These are phyloP conservation scores for Physcia stellaris DNA, from an alignment of 495 filamentous ascomycete genomes.

Conservation along the genomic window DNA sequence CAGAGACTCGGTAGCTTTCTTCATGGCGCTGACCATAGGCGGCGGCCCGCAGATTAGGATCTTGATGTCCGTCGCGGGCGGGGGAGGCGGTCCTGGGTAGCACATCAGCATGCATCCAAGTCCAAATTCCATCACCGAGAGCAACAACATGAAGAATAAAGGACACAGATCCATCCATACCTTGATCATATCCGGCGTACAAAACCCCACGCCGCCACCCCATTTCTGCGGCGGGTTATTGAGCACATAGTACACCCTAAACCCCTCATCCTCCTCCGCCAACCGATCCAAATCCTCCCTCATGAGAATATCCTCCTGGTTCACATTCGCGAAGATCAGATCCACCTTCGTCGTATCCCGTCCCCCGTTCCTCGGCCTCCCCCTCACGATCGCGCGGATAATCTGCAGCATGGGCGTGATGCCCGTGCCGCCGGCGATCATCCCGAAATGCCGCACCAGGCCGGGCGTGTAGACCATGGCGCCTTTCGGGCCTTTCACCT, in stretches of 20 bases:
- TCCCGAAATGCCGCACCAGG: conserved; percentile 87
- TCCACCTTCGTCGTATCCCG: conserved; percentile 82
- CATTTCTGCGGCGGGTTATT: conserved; percentile 90
- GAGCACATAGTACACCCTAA: conserved; percentile 84
- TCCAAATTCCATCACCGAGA: no score
- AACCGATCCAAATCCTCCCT: conserved; percentile 79
- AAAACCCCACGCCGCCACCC: conserved; percentile 83
- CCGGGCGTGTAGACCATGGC: conserved; percentile 94
- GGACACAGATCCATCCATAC: no score
- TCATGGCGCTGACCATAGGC: conserved; percentile 92
- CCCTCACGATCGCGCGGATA: conserved; percentile 76
- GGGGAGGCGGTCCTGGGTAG: no score
- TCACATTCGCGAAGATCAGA: conserved; percentile 93
- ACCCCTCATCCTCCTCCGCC: conserved; percentile 57
- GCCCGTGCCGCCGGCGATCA: conserved; percentile 95
- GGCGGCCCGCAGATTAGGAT: conserved; percentile 92
- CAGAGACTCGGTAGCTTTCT: conserved; percentile 81
- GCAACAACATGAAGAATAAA: no score
- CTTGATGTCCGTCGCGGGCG: conserved; percentile 79
- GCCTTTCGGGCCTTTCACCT: conserved; percentile 84
- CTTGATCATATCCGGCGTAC: conserved; percentile 90
- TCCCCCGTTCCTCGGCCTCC: conserved; percentile 49
- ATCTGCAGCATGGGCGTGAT: conserved; percentile 98
- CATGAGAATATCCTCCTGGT: conserved; percentile 79
- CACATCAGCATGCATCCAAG: no score